Conservation (phyloP, 169 alveolate species). For the Eimeria tenella region DNA sequence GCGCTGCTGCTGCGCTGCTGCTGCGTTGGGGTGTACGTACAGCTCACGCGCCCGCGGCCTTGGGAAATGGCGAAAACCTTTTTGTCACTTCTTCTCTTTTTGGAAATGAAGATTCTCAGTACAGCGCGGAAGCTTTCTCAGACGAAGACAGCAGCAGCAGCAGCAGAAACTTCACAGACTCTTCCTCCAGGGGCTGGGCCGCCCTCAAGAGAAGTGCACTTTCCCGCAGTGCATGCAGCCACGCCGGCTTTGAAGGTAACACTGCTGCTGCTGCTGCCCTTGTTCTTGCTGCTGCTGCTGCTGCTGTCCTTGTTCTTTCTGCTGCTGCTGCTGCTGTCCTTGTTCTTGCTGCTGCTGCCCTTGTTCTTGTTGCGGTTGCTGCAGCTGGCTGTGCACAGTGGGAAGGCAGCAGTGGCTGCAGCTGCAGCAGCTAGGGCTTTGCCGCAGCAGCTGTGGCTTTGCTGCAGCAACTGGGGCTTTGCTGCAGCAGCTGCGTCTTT, state of each 20-base stretch:
- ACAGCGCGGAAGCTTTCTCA: neutral
- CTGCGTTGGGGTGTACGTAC: conserved; percentile 1
- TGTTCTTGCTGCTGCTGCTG: no score
- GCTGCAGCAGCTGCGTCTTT: neutral
- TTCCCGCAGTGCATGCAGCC: neutral
- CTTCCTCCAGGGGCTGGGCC: conserved; percentile 27
- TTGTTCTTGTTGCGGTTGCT: no score
- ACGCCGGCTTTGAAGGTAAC: neutral
- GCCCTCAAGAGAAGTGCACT: conserved; percentile 5
- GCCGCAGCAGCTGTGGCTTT: neutral
- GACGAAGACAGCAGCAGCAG: conserved; percentile 4
- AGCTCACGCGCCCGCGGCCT: neutral
- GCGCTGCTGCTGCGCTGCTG: no score
- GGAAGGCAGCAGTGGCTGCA: no score
- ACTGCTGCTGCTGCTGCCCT: neutral
- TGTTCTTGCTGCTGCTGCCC: no score
- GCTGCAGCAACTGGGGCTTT: neutral
- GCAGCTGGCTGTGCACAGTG: no score
- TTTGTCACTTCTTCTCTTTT: neutral
- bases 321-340: no score
- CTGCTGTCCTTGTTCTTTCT: no score
- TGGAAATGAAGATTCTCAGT: neutral
- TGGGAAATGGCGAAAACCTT: neutral
- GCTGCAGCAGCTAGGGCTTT: no score
- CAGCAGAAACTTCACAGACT: neutral